phyloP scores from a whole-genome alignment of 306 rosid genomes.

The Oemleria cerasiformis region DNA sequence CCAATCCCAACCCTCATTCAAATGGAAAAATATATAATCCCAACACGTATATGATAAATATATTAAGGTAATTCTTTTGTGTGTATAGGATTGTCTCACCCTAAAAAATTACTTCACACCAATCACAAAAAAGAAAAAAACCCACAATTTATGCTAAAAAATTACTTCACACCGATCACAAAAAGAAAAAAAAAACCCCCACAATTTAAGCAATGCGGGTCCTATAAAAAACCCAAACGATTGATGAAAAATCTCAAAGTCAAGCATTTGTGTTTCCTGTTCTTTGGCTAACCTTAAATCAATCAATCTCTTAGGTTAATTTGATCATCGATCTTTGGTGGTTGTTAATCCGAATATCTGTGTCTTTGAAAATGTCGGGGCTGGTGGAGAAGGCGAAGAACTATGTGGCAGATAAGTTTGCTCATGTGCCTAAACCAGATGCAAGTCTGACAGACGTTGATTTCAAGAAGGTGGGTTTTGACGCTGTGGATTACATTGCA shows the following conservation, averaged over 20 bases:
- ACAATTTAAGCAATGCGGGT: background rate
- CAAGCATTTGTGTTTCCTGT: too few relatives aligned
- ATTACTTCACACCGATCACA: background rate
- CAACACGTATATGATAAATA: background rate
- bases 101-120: too few relatives aligned
- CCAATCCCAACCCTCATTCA: background rate
- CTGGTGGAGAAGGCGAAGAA: conserved; percentile 60
- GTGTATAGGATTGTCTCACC: too few relatives aligned
- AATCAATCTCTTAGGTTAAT: background rate
- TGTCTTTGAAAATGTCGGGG: conserved; percentile 39
- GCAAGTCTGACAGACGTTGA: conserved; percentile 59
- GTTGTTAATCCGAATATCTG: background rate
- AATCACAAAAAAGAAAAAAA: too few relatives aligned
- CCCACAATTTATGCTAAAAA: too few relatives aligned
- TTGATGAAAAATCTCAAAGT: background rate
- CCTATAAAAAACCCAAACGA: background rate
- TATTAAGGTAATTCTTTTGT: background rate
- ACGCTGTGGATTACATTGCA: conserved; percentile 59
- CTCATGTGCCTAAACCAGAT: conserved; percentile 57
- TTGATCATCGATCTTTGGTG: background rate
- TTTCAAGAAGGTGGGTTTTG: conserved; percentile 46
- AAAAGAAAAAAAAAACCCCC: background rate
- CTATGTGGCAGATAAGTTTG: conserved; percentile 59
- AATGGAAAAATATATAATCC: background rate
- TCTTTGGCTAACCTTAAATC: too few relatives aligned